Conservation (phyloP, 345 rosid species). For the Populus simonii region DNA sequence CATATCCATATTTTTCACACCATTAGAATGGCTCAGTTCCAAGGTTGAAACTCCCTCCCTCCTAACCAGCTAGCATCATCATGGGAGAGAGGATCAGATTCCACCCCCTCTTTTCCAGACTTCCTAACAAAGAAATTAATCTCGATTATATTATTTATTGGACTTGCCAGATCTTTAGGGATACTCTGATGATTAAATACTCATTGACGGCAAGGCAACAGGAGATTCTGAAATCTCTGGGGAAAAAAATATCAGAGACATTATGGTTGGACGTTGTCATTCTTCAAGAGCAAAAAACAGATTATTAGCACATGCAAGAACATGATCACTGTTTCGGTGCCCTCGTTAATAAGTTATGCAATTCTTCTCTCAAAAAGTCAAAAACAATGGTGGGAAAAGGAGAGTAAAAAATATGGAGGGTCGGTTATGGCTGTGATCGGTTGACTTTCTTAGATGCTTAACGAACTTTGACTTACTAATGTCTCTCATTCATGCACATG, state of each 20-base stretch:
- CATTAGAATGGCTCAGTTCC: not conserved
- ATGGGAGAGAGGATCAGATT: constrained; percentile 7
- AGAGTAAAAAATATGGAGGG: not conserved
- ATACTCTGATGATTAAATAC: constrained; percentile 26
- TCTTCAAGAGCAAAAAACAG: constrained; percentile 6
- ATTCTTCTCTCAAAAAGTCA: not conserved
- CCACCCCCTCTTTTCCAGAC: constrained; percentile 15
- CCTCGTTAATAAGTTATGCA: not conserved
- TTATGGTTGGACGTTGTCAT: not conserved
- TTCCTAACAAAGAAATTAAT: constrained; percentile 13
- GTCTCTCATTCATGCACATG: not conserved
- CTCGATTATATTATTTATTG: not conserved
- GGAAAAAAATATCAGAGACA: not conserved
- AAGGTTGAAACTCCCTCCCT: not conserved
- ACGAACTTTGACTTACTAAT: constrained; percentile 15
- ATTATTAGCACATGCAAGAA: constrained; percentile 6
- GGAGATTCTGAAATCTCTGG: not conserved
- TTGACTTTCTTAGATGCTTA: constrained; percentile 28
- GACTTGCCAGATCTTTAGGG: constrained; percentile 59
- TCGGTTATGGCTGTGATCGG: constrained; percentile 19
- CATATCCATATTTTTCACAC: constrained; percentile 5
- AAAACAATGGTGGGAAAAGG: not conserved
- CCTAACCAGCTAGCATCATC: not conserved
- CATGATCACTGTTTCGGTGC: not conserved
- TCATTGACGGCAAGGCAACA: not conserved